Conservation (phyloP, 2,329 filamentous ascomycete species). For the Cordyceps cicadae region DNA sequence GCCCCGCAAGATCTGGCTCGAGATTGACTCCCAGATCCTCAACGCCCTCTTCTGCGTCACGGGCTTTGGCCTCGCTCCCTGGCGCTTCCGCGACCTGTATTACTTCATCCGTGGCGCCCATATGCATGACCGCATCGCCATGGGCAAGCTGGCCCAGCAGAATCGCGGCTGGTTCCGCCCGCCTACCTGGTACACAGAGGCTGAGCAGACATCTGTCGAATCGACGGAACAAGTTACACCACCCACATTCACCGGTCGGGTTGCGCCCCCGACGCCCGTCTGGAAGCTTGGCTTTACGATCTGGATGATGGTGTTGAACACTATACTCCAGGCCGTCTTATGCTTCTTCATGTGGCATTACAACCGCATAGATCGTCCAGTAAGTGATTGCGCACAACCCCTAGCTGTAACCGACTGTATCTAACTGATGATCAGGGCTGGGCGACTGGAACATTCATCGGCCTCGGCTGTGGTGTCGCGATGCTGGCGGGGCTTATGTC, state of each 20-base stretch:
- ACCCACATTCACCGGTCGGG: constrained; percentile 15
- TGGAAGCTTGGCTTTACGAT: constrained; percentile 20
- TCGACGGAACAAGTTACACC: constrained; percentile 11
- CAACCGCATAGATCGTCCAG: constrained; percentile 19
- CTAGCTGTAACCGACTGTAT: background rate
- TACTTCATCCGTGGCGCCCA: constrained; percentile 15
- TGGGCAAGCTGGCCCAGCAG: constrained; percentile 13
- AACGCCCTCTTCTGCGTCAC: constrained; percentile 64
- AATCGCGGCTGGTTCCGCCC: constrained; percentile 20
- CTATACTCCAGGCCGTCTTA: constrained; percentile 17
- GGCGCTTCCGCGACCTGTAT: constrained; percentile 40
- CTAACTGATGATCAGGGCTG: constrained; percentile 7
- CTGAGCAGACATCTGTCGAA: constrained; percentile 2
- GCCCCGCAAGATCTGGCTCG: constrained; percentile 16
- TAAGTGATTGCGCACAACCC: constrained; percentile 11
- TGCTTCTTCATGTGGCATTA: constrained; percentile 21
- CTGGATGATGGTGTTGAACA: constrained; percentile 21
- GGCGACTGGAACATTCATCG: constrained; percentile 20
- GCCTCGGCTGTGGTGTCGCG: constrained; percentile 18
- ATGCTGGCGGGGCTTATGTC: constrained; percentile 20
- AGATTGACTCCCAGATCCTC: constrained; percentile 66
- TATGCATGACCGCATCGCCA: constrained; percentile 15
- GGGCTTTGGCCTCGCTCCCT: constrained; percentile 68
- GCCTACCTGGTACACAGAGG: constrained; percentile 16
- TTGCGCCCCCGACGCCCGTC: constrained; percentile 17